These are phyloP conservation scores for Globisporangium recalcitrans DNA, from an alignment of 352 stramenopile species.

Conservation along the genomic window DNA sequence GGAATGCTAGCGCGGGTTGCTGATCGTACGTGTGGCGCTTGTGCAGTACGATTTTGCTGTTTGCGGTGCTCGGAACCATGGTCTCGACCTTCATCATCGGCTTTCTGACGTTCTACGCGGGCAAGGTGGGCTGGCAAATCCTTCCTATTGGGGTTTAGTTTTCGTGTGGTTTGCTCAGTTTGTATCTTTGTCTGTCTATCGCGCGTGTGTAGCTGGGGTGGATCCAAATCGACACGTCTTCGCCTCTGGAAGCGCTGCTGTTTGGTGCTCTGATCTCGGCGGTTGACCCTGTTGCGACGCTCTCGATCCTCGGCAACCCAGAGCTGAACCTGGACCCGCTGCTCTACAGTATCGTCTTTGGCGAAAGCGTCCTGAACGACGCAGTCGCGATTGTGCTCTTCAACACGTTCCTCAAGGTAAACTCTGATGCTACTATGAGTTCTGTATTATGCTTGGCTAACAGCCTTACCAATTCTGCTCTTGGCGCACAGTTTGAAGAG, in stretches of 20 bases:
- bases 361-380: conserved; percentile 97
- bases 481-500: conserved; percentile 73
- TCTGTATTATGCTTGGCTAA: background rate
- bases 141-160: background rate
- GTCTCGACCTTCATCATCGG: conserved; percentile 96
- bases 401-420: conserved; percentile 92
- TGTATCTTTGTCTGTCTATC: background rate
- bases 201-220: conserved; percentile 36
- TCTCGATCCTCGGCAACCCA: conserved; percentile 93
- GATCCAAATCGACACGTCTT: conserved; percentile 88
- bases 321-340: conserved; percentile 89
- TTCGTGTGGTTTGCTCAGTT: background rate
- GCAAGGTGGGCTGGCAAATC: conserved; percentile 36
- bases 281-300: conserved; percentile 94
- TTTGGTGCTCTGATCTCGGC: conserved; percentile 95
- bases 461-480: background rate
- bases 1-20: background rate
- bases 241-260: conserved; percentile 91
- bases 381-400: conserved; percentile 97
- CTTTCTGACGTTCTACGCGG: conserved; percentile 87
- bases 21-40: background rate
- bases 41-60: conserved; percentile 90
- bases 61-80: conserved; percentile 93
- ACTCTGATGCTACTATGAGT: too few relatives aligned
- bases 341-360: conserved; percentile 93